These are phyloP conservation scores for Blastocystis sp. DNA, from an alignment of 352 stramenopile genomes.

Conservation along the genomic window DNA sequence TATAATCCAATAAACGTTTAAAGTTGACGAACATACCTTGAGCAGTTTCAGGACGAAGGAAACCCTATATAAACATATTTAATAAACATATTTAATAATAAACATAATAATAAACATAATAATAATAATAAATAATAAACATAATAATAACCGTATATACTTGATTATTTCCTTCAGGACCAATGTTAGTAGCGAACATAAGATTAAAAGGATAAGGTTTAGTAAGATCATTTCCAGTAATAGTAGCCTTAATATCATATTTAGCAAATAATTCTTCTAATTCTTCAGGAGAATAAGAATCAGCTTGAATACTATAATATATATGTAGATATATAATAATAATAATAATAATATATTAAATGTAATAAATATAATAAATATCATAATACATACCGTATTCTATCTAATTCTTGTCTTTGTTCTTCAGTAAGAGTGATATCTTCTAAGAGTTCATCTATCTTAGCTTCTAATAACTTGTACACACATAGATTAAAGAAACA, in stretches of 20 bases:
- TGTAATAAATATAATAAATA: too few species aligned
- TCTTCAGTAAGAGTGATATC: conserved; percentile 67
- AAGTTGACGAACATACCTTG: conserved; percentile 99
- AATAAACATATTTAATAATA: too few species aligned
- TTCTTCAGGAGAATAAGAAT: conserved; percentile 87
- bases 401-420: conserved; percentile 64
- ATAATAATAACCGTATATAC: too few species aligned
- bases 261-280: conserved; percentile 71
- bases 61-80: conserved; percentile 74
- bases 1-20: conserved; percentile 83
- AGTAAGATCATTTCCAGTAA: conserved; percentile 66
- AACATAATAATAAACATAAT: too few species aligned
- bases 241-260: conserved; percentile 75
- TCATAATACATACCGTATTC: too few species aligned
- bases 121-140: too few species aligned
- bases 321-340: too few species aligned
- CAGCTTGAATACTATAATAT: conserved; percentile 83
- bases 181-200: conserved; percentile 96
- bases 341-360: too few species aligned
- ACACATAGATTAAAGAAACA: not conserved
- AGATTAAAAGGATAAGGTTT: conserved; percentile 95
- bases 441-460: conserved; percentile 85
- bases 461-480: conserved; percentile 23
- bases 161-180: conserved; percentile 86
- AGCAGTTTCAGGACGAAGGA: conserved; percentile 89